A percentile compares a stretch with the other conserved stretches of the same genome.
Evolutionary conservation across 257 asterid genomes (phyloP).

Genomic region (Nicotiana obtusifolia): DNA sequence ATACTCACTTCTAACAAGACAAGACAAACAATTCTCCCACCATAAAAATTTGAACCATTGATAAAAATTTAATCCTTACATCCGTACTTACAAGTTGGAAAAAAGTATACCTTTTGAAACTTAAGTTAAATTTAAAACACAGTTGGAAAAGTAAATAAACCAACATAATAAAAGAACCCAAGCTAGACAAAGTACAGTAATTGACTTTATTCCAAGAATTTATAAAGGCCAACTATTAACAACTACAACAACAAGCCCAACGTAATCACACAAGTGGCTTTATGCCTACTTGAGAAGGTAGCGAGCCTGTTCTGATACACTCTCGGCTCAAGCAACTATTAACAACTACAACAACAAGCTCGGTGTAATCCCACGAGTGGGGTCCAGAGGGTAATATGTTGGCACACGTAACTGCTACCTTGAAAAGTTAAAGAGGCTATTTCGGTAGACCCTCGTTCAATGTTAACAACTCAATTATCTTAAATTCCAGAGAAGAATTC

Average conservation of each 20-base stretch:
- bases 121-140: background rate
- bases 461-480: background rate
- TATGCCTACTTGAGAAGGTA: too few relatives aligned
- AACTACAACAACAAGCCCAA: too few relatives aligned
- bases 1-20: slow-evolving; percentile 8
- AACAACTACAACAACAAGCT: too few relatives aligned
- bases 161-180: background rate
- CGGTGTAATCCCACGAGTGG: too few relatives aligned
- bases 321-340: background rate
- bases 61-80: background rate
- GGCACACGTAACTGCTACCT: too few relatives aligned
- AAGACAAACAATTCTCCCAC: slow-evolving; percentile 1
- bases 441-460: too few relatives aligned
- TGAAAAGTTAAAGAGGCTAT: too few relatives aligned
- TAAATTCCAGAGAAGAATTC: background rate
- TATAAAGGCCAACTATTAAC: background rate
- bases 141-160: background rate
- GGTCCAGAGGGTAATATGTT: too few relatives aligned
- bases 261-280: too few relatives aligned
- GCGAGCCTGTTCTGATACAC: too few relatives aligned
- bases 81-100: background rate
- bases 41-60: background rate
- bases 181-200: background rate
- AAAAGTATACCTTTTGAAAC: background rate
- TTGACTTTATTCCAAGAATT: background rate